Base-by-base conservation (phyloP, 2,329 filamentous ascomycete genomes). In the Aspergillus versicolor region DNA sequence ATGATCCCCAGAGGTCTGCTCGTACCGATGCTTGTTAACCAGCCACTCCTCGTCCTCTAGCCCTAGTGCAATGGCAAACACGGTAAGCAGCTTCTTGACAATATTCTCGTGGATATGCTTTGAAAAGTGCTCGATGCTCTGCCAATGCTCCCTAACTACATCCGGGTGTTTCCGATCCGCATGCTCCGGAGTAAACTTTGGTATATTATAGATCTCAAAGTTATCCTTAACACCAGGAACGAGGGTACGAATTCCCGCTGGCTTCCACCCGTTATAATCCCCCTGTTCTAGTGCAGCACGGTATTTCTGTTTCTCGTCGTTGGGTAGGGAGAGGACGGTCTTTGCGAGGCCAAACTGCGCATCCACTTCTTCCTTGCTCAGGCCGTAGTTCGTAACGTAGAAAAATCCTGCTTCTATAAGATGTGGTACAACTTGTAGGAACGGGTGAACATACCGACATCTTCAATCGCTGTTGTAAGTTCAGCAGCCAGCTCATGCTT, bases 131-230 rank as follows among this genome's bases (percentile, higher is more conserved):
- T 38, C 22, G 8, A 46, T 38, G 61, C 84, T 81, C 1, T 76
- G 68, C 32, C 81, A 77, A 57, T 84, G 74, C 0, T 79, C 73
- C 37, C 76, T 65, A 8, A 87, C 68, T 0, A 84, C 64, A 0
- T 76, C 69, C 0, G 81, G 81, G 1, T 82, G 80, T 3, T 67
- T 56, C 4, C 78, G 75, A 38, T 59, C 75, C 1, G 27, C 27
- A 24, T 55, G 38, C 46, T 75, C 67, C 2, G 72, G 69, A 12
- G 74, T 77, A 65, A 84, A 86, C 63, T 87, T 87, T 58, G 81
- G 79, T 13, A 85, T 79, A 64, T 86, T 85, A 74, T 82, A 86
- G n/a, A 85, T 79, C 64, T 86, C 80, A 37, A 81, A 27, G 80
- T 73, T 65, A 84, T 85, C 63, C 87, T 82, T 15, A 82, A 79